Evolutionary conservation across 2,329 filamentous ascomycete genomes (phyloP), one percentile per base, ranked within the genome.

Genomic region (Elsinoe australis): DNA sequence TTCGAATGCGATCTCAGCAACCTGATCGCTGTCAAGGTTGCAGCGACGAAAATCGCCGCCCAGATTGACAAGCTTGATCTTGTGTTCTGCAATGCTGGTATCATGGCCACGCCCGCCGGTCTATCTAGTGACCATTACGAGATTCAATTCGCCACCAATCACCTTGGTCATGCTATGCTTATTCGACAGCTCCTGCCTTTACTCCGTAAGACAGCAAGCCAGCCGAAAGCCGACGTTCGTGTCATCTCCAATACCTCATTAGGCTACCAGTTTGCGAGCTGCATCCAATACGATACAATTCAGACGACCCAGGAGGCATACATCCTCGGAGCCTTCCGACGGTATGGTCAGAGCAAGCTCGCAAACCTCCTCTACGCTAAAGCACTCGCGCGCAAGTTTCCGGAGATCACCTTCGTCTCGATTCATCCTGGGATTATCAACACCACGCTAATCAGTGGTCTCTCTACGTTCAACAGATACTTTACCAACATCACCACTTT

Each of bases 121-220:
- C 57, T 63, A 3, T 72, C 70, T 0, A 59, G 63, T 12, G 70
- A 74, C 32, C 71, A 70, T 26, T 73, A 70, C 52, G 71, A 75
- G 56, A 63, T 69, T 24, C 71, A 74, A 47, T 70, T 73, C 49
- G 72, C 68, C 18, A 72, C 68, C 6, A 75, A 75, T 53, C 67
- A 73, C 58, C 59, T 75, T 50, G 72, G 70, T n/a, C 72, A 72
- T 51, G 68, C 70, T 4, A 60, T 73, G 1, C 56, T 74, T 4
- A 69, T 63, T 5, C 67, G 66, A 22, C 52, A 58, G 1, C 54
- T 66, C 7, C 51, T 60, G 3, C 58, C 57, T 1, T 33, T 54
- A 4, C 54, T 75, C 44, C 58, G 64, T 3, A 49, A 60, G 9
- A 73, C 72, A 0, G 67, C 68, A 3, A 51, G 62, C 41, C 9